Conservation (phyloP, 108 stramenopile genomes). For the Epithemia pelagica region DNA sequence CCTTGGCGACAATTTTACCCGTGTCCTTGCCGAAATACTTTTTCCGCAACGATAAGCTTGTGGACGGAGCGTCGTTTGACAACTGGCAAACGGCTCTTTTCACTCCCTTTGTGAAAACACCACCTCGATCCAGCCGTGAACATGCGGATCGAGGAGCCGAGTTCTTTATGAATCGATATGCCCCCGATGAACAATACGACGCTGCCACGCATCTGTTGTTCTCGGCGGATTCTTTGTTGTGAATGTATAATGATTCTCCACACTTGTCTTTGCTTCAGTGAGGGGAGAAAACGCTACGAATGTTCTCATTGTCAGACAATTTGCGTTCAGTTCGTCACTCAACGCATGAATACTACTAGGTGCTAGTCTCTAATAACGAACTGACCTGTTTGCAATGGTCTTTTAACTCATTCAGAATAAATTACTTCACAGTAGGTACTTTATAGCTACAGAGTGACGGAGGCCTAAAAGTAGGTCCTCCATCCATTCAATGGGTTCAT, state of each 20-base stretch:
- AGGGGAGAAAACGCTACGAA: too few relatives aligned
- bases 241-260: conserved; percentile 8
- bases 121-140: not conserved
- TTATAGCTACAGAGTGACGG: too few relatives aligned
- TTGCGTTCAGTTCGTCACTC: too few relatives aligned
- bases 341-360: too few relatives aligned
- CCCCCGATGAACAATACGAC: conserved; percentile 33
- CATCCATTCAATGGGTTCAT: too few relatives aligned
- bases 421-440: too few relatives aligned
- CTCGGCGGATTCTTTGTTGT: conserved; percentile 17
- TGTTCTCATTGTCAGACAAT: too few relatives aligned
- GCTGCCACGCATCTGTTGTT: conserved; percentile 25
- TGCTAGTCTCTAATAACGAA: too few relatives aligned
- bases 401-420: too few relatives aligned
- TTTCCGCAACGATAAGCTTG: not conserved
- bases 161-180: conserved; percentile 4
- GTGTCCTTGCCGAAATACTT: conserved; percentile 1
- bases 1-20: not conserved
- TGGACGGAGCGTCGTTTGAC: not conserved
- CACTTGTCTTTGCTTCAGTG: too few relatives aligned
- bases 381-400: too few relatives aligned
- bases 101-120: not conserved
- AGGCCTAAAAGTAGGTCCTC: too few relatives aligned
- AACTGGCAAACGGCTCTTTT: not conserved
- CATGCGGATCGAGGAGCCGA: not conserved